phyloP scores from a whole-genome alignment of 305 asterid genomes.

The Nicotiana rustica region DNA sequence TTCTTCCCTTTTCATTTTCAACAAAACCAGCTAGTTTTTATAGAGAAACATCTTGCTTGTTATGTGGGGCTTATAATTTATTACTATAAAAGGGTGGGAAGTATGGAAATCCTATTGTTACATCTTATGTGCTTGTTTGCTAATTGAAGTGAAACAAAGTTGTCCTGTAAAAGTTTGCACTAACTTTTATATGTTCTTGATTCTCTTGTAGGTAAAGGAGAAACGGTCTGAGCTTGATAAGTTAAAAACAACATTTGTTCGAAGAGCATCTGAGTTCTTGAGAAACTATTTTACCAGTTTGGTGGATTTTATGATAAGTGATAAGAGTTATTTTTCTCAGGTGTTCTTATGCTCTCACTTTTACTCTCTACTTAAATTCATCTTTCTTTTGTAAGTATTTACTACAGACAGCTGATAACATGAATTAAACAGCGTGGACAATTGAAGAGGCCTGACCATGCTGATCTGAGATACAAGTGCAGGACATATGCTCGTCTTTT shows the following conservation, averaged over 20 bases:
- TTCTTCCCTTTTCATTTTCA: background rate
- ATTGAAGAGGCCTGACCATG: constrained; percentile 98
- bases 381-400: constrained; percentile 37
- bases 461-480: constrained; percentile 97
- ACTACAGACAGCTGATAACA: constrained; percentile 38
- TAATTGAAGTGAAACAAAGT: constrained; percentile 24
- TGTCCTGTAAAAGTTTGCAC: constrained; percentile 15
- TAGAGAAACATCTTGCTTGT: background rate
- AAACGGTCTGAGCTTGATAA: constrained; percentile 95
- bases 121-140: constrained; percentile 29
- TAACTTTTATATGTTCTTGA: constrained; percentile 37
- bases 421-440: constrained; percentile 89
- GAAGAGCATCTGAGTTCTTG: constrained; percentile 95
- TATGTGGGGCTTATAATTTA: constrained; percentile 6
- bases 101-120: background rate
- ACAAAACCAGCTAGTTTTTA: background rate
- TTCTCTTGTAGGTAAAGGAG: constrained; percentile 80
- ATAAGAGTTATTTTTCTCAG: constrained; percentile 98
- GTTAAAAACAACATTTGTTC: constrained; percentile 82
- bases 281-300: constrained; percentile 89
- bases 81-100: background rate
- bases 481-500: constrained; percentile 99
- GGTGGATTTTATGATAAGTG: constrained; percentile 99
- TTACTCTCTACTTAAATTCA: constrained; percentile 20
- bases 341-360: constrained; percentile 48